A percentile compares a stretch with the other conserved stretches of the same genome.
These are phyloP conservation scores for Gastrodia elata DNA, from an alignment of 106 monocot genomes.

Conservation along the genomic window DNA sequence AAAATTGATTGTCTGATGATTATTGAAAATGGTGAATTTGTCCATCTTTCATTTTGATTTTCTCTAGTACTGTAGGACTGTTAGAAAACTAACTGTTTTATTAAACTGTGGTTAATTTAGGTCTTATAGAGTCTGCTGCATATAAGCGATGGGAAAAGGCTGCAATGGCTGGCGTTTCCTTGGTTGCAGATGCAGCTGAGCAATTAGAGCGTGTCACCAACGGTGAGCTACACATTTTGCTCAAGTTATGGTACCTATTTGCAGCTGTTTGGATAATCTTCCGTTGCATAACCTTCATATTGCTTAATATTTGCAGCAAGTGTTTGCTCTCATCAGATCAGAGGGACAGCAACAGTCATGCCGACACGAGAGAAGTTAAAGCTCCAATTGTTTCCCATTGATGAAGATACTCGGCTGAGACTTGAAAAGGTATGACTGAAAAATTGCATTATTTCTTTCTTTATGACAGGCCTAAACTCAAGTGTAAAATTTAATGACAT, in stretches of 20 bases:
- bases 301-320: slow-evolving; percentile 14
- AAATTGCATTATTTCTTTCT: not conserved
- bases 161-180: slow-evolving; percentile 90
- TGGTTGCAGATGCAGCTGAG: slow-evolving; percentile 98
- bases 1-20: not conserved
- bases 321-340: slow-evolving; percentile 28
- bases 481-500: not conserved
- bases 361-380: slow-evolving; percentile 61
- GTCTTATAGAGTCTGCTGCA: slow-evolving; percentile 62
- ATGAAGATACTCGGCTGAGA: slow-evolving; percentile 60
- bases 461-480: not conserved
- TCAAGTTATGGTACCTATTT: slow-evolving; percentile 14
- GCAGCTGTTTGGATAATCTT: slow-evolving; percentile 7
- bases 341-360: slow-evolving; percentile 15
- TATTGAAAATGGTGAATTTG: not conserved
- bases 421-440: slow-evolving; percentile 65
- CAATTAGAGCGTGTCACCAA: slow-evolving; percentile 54
- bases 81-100: not conserved
- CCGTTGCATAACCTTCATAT: slow-evolving; percentile 2
- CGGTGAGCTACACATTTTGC: slow-evolving; percentile 14
- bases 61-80: not conserved
- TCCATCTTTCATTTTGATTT: not conserved
- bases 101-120: slow-evolving; percentile 9
- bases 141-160: slow-evolving; percentile 96
- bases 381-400: slow-evolving; percentile 83